A percentile compares a stretch with the other conserved stretches of the same genome.
phyloP scores from a whole-genome alignment of 2,329 filamentous ascomycete species.

The Immersiporthe knoxdaviesiana region DNA sequence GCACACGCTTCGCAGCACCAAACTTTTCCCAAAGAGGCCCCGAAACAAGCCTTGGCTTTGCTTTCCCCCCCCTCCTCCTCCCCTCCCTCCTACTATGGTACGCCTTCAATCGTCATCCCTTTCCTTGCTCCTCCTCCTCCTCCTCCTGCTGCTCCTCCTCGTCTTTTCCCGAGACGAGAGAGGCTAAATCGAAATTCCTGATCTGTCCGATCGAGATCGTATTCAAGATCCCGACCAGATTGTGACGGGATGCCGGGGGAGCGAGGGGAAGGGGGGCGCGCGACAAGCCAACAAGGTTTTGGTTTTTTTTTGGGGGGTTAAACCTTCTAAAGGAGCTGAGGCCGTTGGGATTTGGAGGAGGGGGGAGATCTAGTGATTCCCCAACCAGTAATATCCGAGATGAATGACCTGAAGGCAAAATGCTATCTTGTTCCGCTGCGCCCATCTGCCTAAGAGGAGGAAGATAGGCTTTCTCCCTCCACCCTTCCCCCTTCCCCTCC shows the following conservation, averaged over 20 bases:
- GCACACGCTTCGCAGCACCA: neutral
- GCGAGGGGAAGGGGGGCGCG: neutral
- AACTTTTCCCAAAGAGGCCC: constrained; percentile 16
- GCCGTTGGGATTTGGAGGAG: no score
- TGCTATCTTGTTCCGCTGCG: no score
- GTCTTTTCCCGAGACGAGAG: neutral
- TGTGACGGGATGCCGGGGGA: constrained; percentile 20
- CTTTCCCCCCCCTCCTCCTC: neutral
- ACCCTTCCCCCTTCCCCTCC: no score
- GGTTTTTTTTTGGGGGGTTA: no score
- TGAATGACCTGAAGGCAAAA: no score
- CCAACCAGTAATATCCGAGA: neutral
- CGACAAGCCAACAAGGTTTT: neutral
- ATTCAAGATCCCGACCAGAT: constrained; percentile 25
- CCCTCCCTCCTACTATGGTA: no score
- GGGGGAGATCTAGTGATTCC: neutral
- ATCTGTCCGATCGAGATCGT: constrained; percentile 29
- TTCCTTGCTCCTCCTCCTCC: neutral
- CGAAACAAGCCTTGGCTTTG: constrained; percentile 4
- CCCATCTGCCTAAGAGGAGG: no score
- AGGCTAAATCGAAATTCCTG: constrained; percentile 17
- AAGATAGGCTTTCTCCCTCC: no score
- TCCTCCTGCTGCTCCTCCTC: neutral
- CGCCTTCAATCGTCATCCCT: no score
- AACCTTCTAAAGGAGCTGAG: no score